These are phyloP conservation scores for Eutrema japonicum DNA, from an alignment of 345 rosid species.

Conservation along the genomic window DNA sequence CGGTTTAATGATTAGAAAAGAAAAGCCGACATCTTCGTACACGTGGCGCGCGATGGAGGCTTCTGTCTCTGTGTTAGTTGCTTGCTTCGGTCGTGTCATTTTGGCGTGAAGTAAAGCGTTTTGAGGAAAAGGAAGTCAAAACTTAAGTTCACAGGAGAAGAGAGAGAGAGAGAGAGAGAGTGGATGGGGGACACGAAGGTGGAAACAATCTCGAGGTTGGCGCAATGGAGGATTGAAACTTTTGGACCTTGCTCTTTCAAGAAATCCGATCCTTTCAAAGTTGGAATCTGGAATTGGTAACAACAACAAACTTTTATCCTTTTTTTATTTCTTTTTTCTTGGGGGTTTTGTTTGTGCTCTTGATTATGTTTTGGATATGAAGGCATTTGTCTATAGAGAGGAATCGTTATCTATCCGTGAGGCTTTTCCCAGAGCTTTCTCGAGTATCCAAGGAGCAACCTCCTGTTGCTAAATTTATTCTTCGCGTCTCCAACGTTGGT, in stretches of 20 bases:
- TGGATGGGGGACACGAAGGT: conserved; percentile 80
- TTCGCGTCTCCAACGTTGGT: conserved; percentile 68
- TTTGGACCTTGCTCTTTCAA: conserved; percentile 76
- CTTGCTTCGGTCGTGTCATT: conserved; percentile 32
- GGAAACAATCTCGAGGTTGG: conserved; percentile 86
- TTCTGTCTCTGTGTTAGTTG: conserved; percentile 5
- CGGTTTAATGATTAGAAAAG: not conserved
- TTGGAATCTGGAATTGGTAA: conserved; percentile 97
- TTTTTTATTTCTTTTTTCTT: no score
- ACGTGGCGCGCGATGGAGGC: conserved; percentile 34
- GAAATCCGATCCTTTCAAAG: conserved; percentile 86
- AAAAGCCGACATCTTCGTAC: conserved; percentile 23
- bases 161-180: conserved; percentile 15
- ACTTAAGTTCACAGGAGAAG: conserved; percentile 3
- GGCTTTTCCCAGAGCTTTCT: conserved; percentile 82
- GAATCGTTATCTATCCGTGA: conserved; percentile 70
- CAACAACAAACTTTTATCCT: not conserved
- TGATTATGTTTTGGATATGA: conserved; percentile 5
- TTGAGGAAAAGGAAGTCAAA: conserved; percentile 36
- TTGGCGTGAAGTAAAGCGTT: conserved; percentile 42
- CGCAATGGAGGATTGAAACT: conserved; percentile 91
- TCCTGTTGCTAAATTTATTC: conserved; percentile 71
- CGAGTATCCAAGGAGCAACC: conserved; percentile 75
- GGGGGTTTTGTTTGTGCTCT: not conserved
- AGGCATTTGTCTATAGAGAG: conserved; percentile 90